Evolutionary conservation across 495 filamentous ascomycete genomes (phyloP).

Genomic region (Aspergillus baeticus): DNA sequence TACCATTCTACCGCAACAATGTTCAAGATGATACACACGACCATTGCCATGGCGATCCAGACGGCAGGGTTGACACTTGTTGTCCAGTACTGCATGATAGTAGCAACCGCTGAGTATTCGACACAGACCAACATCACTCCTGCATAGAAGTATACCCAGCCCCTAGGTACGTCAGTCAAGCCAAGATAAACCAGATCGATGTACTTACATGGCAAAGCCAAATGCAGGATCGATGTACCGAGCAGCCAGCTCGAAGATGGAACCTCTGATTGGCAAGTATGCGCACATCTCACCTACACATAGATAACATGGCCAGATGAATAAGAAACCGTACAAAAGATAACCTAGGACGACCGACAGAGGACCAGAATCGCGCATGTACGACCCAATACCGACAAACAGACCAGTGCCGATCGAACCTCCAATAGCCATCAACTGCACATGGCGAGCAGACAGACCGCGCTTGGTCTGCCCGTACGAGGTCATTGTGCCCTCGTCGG

Average conservation of each 20-base stretch:
- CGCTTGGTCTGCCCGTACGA: slow-evolving; percentile 44
- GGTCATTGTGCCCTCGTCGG: slow-evolving; percentile 25
- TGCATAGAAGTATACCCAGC: slow-evolving; percentile 39
- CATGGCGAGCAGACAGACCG: slow-evolving; percentile 60
- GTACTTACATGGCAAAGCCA: slow-evolving; percentile 60
- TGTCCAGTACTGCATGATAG: slow-evolving; percentile 73
- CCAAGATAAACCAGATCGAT: not conserved
- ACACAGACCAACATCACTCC: slow-evolving; percentile 53
- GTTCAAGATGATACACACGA: slow-evolving; percentile 63
- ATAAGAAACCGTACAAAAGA: slow-evolving; percentile 35
- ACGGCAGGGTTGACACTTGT: slow-evolving; percentile 47
- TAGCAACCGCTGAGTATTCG: slow-evolving; percentile 66
- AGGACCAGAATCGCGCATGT: slow-evolving; percentile 65
- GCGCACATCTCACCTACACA: slow-evolving; percentile 64
- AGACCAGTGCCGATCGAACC: slow-evolving; percentile 76
- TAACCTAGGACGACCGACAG: slow-evolving; percentile 67
- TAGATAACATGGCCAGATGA: slow-evolving; percentile 36
- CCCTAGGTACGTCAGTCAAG: slow-evolving; percentile 25
- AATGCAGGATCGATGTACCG: slow-evolving; percentile 68
- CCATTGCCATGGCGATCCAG: slow-evolving; percentile 71
- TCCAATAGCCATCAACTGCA: slow-evolving; percentile 71
- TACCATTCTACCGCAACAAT: slow-evolving; percentile 67
- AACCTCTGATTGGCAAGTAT: slow-evolving; percentile 69
- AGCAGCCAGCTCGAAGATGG: slow-evolving; percentile 69
- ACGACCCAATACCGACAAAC: slow-evolving; percentile 70